A percentile compares a stretch with the other conserved stretches of the same genome.
These are phyloP conservation scores for Entomophthora muscae DNA, from an alignment of 371 early-diverging fungal genomes.

Conservation along the genomic window DNA sequence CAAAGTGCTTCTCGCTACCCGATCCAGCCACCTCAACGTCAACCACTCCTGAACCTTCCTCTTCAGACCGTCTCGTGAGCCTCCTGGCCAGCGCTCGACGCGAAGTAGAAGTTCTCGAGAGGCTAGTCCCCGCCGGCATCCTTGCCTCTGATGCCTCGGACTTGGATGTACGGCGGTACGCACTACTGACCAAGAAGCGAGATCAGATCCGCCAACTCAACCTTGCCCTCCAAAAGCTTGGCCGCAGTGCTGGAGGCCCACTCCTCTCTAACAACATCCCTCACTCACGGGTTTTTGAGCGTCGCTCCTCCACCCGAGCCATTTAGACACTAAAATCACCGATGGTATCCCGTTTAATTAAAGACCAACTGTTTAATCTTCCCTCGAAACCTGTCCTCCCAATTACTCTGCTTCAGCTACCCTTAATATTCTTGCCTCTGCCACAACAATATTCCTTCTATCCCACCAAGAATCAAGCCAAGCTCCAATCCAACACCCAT, in stretches of 20 bases:
- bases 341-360: no score
- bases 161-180: neutral
- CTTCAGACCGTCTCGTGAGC: neutral
- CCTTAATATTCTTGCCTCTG: no score
- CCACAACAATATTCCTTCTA: no score
- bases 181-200: neutral
- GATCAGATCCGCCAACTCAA: neutral
- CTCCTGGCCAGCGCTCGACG: neutral
- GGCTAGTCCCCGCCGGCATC: neutral
- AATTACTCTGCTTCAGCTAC: no score
- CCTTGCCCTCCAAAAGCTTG: conserved; percentile 4
- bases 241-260: neutral
- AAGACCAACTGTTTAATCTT: no score
- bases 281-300: neutral
- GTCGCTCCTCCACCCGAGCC: no score
- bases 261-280: neutral
- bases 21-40: neutral
- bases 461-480: no score
- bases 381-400: no score
- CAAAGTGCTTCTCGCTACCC: neutral
- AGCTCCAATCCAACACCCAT: no score
- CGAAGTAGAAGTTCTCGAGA: neutral
- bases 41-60: neutral
- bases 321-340: no score
- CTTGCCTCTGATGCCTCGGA: neutral